phyloP scores from a whole-genome alignment of 2,329 filamentous ascomycete genomes.

The Periconia sp. region DNA sequence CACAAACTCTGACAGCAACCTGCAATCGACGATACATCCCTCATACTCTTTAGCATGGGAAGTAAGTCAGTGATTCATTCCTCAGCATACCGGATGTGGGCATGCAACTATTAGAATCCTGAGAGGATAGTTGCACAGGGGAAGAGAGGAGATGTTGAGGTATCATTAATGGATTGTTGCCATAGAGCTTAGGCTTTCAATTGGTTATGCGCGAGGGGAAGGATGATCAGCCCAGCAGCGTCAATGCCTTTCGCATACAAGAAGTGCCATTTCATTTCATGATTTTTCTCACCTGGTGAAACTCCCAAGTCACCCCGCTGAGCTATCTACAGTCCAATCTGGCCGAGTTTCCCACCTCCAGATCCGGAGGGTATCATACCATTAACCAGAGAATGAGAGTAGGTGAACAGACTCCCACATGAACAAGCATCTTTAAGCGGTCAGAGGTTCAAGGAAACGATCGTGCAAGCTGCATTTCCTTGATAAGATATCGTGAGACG shows the following conservation, averaged over 20 bases:
- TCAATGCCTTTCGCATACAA: no score
- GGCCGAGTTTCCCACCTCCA: slow-evolving; percentile 6
- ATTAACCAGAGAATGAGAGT: slow-evolving; percentile 13
- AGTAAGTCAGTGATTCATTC: no score
- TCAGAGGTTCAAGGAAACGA: slow-evolving; percentile 8
- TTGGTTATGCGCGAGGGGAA: not conserved
- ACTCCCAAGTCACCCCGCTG: not conserved
- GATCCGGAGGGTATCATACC: slow-evolving; percentile 19
- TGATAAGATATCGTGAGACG: slow-evolving; percentile 1
- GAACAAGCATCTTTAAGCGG: slow-evolving; percentile 6
- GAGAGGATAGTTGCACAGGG: no score
- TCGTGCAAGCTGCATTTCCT: slow-evolving; percentile 6
- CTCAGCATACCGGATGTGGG: no score
- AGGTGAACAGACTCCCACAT: slow-evolving; percentile 6
- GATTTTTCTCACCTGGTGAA: not conserved
- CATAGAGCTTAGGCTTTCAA: no score
- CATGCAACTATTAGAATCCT: no score
- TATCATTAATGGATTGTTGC: no score
- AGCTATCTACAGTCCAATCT: slow-evolving; percentile 19
- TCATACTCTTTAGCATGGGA: no score
- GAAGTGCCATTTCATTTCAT: slow-evolving; percentile 1
- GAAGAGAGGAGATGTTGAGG: no score
- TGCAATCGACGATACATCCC: no score
- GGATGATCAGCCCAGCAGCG: not conserved
- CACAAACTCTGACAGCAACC: no score